Base-by-base conservation (phyloP, 2,329 filamentous ascomycete genomes). In the Sclerotinia borealis region DNA sequence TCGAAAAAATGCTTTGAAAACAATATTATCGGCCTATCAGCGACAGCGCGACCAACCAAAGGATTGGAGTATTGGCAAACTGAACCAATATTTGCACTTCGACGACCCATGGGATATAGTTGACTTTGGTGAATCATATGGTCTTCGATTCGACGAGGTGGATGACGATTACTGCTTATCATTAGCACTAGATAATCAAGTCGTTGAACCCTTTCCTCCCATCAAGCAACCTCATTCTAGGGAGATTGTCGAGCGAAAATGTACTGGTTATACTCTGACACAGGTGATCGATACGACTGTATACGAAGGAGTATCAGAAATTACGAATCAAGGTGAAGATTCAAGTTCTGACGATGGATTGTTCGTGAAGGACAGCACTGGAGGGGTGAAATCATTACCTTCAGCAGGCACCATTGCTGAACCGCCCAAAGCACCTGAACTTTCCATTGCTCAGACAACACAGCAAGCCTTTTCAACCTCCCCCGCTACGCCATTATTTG, bases 41-140 rank as follows among this genome's bases (percentile, higher is more conserved):
- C 80, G 85, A 63, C 82, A 83, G 29, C 79, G 83, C 64, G 81
- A 83, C 59, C 78, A 81, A 7, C 80, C 85, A 2, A 85, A 83
- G 67, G 85, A 88, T 66, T 80, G 88, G 51, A 87, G 84, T 0
- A 79, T 84, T 0, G 73, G 77, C 0, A 79, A 79, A 6, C 74
- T 88, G 31, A 86, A 86, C 69, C 76, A 75, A 10, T 82, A 83
- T 65, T 76, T 89, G n/a, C 79, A 80, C 19, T 92, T 91, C 67
- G 90, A 91, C 66, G 85, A 83, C 0, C 81, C 88, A 63, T 76
- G 83, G 37, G 85, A 92, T 64, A 87, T 90, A 10, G 79, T 89
- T 19, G 79, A 81, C 1, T 87, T 91, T 73, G 85, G 85, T 0
- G 80, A 84, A 68, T 75, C 80, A n/a, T 83, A 86, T 63, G 79